Evolutionary conservation across 768 basidiomycete species (phyloP), one percentile per base, ranked within the genome.

Genomic region (Cyathus striatus): DNA sequence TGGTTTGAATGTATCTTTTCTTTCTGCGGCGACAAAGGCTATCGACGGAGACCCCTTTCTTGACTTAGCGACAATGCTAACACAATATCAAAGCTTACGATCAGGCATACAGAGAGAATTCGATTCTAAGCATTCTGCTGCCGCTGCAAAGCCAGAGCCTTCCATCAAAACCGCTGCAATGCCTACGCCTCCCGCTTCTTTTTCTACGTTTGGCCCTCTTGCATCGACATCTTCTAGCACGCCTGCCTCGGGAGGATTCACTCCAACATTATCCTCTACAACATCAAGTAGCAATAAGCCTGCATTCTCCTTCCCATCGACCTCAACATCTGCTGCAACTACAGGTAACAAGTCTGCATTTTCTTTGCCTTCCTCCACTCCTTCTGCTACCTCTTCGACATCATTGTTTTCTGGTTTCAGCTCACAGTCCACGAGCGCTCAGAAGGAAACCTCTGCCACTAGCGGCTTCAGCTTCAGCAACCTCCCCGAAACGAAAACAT

Each of bases 11-110:
- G 61, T 73, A 24, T 85, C 83, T 2, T 66, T 89, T 46, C 56
- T 84, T 18, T 64, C 73, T n/a, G 71, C 76, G 12, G 57, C 86
- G 42, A 67, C 75, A 23, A 73, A 75, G 45, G 74, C 77, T 17
- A 66, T 86, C 17, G 76, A 83, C 38, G 64, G 72, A 13, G 86
- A 90, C 60, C 82, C 86, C 2, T 89, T 88, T 56, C 57, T 63
- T n/a, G 83, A 90, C 47, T 55, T 86, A 9, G 62, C 72, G n/a
- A 57, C 64, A 23, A 45, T 82, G 4, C 50, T 84, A 6, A 75
- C 79, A 45, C 70, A 69, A 33, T 90, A 90, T 61, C 80, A 70
- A 53, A 64, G 63, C 14, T 54, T 78, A 18, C 77, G 87, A 4
- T 57, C 66, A 22, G 64, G 69, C 25, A 71, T 80, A 7, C 77